These are phyloP conservation scores for Mucor mucedo DNA, from an alignment of 371 early-diverging fungal genomes.

Conservation along the genomic window DNA sequence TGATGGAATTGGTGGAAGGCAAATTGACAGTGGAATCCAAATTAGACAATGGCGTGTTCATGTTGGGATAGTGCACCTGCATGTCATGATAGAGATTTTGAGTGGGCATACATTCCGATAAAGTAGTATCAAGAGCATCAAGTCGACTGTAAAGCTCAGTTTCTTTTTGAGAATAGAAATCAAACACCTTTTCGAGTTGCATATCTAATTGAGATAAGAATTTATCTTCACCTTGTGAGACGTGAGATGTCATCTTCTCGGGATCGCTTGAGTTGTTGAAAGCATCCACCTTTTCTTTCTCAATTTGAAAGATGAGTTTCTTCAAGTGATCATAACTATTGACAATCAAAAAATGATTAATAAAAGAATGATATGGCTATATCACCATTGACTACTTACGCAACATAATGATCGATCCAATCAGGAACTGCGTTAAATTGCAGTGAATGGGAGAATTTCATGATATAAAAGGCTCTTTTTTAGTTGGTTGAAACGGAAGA, in stretches of 20 bases:
- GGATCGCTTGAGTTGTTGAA: slow-evolving; percentile 32
- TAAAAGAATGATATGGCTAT: background rate
- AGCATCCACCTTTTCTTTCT: slow-evolving; percentile 80
- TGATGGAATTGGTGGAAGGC: slow-evolving; percentile 7
- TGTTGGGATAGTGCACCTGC: slow-evolving; percentile 7
- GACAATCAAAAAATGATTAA: slow-evolving; percentile 2
- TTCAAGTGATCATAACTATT: slow-evolving; percentile 85
- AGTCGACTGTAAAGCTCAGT: slow-evolving; percentile 62
- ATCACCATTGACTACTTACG: slow-evolving; percentile 39
- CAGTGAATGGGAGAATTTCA: slow-evolving; percentile 92
- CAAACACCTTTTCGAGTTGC: slow-evolving; percentile 80
- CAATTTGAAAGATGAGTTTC: slow-evolving; percentile 87
- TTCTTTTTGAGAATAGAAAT: slow-evolving; percentile 85
- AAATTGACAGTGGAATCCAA: slow-evolving; percentile 28
- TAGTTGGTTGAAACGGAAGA: slow-evolving; percentile 7
- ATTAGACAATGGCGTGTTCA: slow-evolving; percentile 17
- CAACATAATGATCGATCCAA: slow-evolving; percentile 84
- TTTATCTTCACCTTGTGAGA: slow-evolving; percentile 30
- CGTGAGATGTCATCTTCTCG: slow-evolving; percentile 17
- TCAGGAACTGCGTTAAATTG: slow-evolving; percentile 91
- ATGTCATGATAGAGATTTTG: slow-evolving; percentile 15
- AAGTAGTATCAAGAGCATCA: slow-evolving; percentile 29
- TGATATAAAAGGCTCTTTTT: slow-evolving; percentile 26
- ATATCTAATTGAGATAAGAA: slow-evolving; percentile 76
- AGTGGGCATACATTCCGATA: slow-evolving; percentile 19